Conservation (phyloP, 78 protist species). For the Dictyostelium citrinum region DNA sequence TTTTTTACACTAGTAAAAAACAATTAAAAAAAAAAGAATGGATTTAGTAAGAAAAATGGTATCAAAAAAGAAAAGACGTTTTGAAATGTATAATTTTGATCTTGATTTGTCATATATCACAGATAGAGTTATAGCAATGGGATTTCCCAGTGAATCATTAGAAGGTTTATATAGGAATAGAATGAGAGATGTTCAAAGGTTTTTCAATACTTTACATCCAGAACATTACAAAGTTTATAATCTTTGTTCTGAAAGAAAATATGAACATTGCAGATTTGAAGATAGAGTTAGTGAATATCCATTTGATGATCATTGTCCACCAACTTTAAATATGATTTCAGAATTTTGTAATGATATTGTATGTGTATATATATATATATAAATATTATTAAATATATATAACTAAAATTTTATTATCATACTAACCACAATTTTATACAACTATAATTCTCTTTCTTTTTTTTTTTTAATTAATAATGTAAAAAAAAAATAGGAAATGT, state of each 20-base stretch:
- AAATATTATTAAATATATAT: too few relatives aligned
- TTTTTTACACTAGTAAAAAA: too few relatives aligned
- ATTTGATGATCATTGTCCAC: slow-evolving; percentile 88
- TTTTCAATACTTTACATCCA: slow-evolving; percentile 42
- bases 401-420: too few relatives aligned
- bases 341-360: slow-evolving; percentile 63
- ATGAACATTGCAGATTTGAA: slow-evolving; percentile 78
- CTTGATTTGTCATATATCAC: slow-evolving; percentile 66
- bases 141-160: slow-evolving; percentile 69
- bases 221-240: slow-evolving; percentile 84
- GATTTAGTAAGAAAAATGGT: slow-evolving; percentile 72
- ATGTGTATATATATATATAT: neutral
- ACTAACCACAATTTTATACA: too few relatives aligned
- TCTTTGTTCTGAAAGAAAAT: slow-evolving; percentile 87
- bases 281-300: slow-evolving; percentile 78
- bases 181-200: slow-evolving; percentile 78
- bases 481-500: slow-evolving; percentile 5
- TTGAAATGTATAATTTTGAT: slow-evolving; percentile 71
- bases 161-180: slow-evolving; percentile 64
- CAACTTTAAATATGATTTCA: slow-evolving; percentile 65
- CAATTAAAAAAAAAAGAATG: slow-evolving; percentile 18
- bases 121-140: slow-evolving; percentile 77
- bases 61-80: slow-evolving; percentile 79
- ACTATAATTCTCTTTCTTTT: too few relatives aligned
- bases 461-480: too few relatives aligned